Base-by-base conservation (phyloP, 805 yeast species). In the Candida ponderosae region DNA sequence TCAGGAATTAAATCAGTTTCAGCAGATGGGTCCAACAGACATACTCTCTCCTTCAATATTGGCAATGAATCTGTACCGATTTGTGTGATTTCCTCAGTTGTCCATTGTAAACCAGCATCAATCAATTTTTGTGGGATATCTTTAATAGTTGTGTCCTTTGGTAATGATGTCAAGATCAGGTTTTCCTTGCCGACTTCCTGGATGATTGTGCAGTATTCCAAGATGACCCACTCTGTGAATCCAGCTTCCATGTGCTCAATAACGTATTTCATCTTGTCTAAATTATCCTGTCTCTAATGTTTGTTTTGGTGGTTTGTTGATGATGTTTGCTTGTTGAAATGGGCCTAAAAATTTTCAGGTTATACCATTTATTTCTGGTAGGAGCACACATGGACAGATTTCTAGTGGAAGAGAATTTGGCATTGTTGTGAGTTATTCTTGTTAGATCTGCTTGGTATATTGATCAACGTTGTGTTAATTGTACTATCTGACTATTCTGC, bases 171-270 rank as follows among this genome's bases (percentile, higher is more conserved):
- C 44, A 89, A 65, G 29, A 81, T 64, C 32, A 90, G 66, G 54
- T 88, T 86, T 20, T 76, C 80, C 16, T 66, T 63, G 3, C 97
- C 97, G 6, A 90, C 79, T 42, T 90, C 97, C 38, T 74, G 67
- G 34, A 88, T 75, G 41, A 90, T 89, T 50, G 83, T 86, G 20
- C 76, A 62, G 60, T 90, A 90, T 53, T 90, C 98, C 6, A 93
- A 68, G 21, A 75, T 72, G 31, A 90, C 97, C 98, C 98, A 90
- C 46, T 84, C 93, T 45, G 96, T 86, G 71, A 90, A 87, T 1
- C 96, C 97, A 42, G 78, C 83, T 60, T 90, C 98, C 97, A 90
- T 90, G 57, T 90, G 98, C 60, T 90, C 98, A 36, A 90, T 88
- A 37, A 93, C 76, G 68, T 88, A 90, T 61, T 86, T 87, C 95